These are phyloP conservation scores for Priceomyces melissophilus DNA, from an alignment of 805 yeast species.

Conservation along the genomic window DNA sequence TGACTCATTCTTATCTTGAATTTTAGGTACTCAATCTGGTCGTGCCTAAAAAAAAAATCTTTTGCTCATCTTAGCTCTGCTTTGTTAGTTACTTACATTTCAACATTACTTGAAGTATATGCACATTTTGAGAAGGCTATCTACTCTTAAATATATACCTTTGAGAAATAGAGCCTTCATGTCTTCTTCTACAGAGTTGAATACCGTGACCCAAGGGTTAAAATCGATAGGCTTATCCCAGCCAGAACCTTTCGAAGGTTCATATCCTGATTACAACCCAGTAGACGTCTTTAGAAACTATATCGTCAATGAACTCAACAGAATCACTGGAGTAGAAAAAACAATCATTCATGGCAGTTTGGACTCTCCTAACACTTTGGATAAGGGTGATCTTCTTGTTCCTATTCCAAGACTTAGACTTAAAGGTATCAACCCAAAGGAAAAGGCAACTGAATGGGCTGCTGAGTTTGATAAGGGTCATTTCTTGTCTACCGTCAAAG, in stretches of 20 bases:
- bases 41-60: too few species aligned
- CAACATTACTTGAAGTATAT: not conserved
- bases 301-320: slow-evolving; percentile 73
- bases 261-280: slow-evolving; percentile 75
- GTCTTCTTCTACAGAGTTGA: slow-evolving; percentile 12
- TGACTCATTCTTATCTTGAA: too few species aligned
- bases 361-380: slow-evolving; percentile 82
- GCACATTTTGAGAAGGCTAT: slow-evolving; percentile 5
- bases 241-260: slow-evolving; percentile 49
- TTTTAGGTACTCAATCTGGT: too few species aligned
- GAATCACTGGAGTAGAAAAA: slow-evolving; percentile 68
- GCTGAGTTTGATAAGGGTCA: slow-evolving; percentile 69
- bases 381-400: slow-evolving; percentile 87
- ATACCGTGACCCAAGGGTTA: slow-evolving; percentile 33
- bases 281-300: slow-evolving; percentile 88
- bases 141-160: not conserved
- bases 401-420: slow-evolving; percentile 86
- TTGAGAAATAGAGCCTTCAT: slow-evolving; percentile 2
- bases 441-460: slow-evolving; percentile 73
- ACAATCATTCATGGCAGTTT: slow-evolving; percentile 74
- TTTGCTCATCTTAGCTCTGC: too few species aligned
- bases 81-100: too few species aligned
- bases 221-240: slow-evolving; percentile 32
- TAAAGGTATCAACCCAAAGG: slow-evolving; percentile 76
- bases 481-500: slow-evolving; percentile 64